phyloP scores from a whole-genome alignment of 306 rosid genomes.

The Trifolium pratense region DNA sequence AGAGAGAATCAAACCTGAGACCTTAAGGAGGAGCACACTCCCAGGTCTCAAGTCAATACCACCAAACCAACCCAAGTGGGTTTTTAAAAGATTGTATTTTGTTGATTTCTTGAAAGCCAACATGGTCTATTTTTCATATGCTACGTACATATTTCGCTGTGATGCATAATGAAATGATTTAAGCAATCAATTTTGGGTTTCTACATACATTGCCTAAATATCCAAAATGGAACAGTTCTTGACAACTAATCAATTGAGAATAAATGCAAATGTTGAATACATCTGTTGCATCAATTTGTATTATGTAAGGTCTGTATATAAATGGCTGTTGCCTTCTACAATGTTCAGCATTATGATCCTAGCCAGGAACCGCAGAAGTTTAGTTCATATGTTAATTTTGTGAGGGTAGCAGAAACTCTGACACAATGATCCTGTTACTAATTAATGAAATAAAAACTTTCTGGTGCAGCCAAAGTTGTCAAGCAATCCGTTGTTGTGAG shows the following conservation, averaged over 20 bases:
- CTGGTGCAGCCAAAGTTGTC: constrained; percentile 53
- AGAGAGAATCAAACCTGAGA: too few species aligned
- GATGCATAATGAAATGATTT: background rate
- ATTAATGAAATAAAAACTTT: constrained; percentile 29
- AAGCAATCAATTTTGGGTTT: background rate
- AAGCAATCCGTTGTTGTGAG: constrained; percentile 52
- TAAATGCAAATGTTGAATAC: background rate
- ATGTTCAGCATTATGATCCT: constrained; percentile 19
- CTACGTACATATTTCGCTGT: background rate
- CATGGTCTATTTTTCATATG: background rate
- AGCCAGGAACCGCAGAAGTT: background rate
- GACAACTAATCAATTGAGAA: background rate
- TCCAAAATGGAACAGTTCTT: background rate
- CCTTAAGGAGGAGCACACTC: too few species aligned
- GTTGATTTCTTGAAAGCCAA: background rate
- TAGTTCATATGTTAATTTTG: constrained; percentile 12
- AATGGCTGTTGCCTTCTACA: constrained; percentile 12
- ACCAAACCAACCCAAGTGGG: too few species aligned
- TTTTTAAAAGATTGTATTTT: too few species aligned
- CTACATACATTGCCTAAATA: background rate
- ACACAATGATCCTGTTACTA: constrained; percentile 8
- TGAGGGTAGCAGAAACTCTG: constrained; percentile 21
- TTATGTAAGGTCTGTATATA: too few species aligned
- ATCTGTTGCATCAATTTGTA: background rate
- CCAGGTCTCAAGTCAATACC: too few species aligned